phyloP scores from a whole-genome alignment of 139 green algal species.

The Deuterostichococcus epilithicus region DNA sequence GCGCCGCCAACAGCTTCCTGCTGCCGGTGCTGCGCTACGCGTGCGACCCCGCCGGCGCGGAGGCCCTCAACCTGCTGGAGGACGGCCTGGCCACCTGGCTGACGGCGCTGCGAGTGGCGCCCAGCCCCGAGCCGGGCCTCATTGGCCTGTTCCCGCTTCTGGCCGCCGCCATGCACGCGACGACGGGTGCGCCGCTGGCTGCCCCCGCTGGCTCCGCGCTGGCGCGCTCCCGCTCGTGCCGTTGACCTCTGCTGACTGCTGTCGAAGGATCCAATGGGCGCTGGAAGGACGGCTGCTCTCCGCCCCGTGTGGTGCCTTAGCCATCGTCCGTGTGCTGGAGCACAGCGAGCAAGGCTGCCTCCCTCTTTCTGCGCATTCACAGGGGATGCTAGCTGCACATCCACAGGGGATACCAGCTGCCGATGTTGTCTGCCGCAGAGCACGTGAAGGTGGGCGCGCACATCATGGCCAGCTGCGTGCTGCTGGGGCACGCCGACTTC shows the following conservation, averaged over 20 bases:
- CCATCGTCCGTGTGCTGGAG: no score
- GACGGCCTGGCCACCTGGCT: slow-evolving; percentile 86
- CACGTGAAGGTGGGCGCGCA: slow-evolving; percentile 50
- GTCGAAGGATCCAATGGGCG: background rate
- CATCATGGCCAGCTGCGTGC: slow-evolving; percentile 53
- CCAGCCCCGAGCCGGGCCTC: slow-evolving; percentile 39
- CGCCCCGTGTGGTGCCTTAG: slow-evolving; percentile 11
- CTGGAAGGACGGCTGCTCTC: no score
- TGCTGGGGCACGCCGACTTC: slow-evolving; percentile 67
- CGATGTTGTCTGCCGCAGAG: slow-evolving; percentile 24
- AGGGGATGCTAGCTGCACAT: no score
- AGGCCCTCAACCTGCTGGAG: slow-evolving; percentile 82
- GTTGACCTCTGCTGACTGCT: background rate
- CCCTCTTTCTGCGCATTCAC: no score
- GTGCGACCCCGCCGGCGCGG: slow-evolving; percentile 38
- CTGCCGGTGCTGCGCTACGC: slow-evolving; percentile 36
- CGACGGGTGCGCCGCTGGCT: slow-evolving; percentile 41
- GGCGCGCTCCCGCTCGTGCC: no score
- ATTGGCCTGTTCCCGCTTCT: slow-evolving; percentile 62
- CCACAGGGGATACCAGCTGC: slow-evolving; percentile 12
- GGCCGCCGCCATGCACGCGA: slow-evolving; percentile 43
- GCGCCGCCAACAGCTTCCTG: slow-evolving; percentile 50
- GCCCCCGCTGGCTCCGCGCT: background rate
- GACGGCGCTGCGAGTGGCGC: slow-evolving; percentile 75
- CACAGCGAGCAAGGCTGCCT: no score